A percentile compares a stretch with the other conserved stretches of the same genome.
These are phyloP conservation scores for Colletotrichum liaoningense DNA, from an alignment of 2,329 filamentous ascomycete species.

Conservation along the genomic window DNA sequence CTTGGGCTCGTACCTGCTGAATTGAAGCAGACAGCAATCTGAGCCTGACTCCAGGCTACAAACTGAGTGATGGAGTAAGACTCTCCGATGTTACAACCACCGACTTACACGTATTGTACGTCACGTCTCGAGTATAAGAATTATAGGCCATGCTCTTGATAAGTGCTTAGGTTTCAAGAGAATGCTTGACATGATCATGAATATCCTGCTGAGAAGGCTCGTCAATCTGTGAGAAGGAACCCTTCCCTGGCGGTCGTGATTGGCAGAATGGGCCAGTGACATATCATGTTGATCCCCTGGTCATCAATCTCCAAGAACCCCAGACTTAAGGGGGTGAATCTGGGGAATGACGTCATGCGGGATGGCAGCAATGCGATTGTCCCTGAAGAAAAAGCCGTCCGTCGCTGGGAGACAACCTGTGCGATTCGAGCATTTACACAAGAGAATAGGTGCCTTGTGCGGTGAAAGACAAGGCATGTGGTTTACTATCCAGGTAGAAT, in stretches of 20 bases:
- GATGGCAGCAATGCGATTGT: background rate
- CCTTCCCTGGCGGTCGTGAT: background rate
- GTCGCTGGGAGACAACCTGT: no score
- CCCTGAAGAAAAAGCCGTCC: no score
- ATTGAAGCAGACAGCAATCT: no score
- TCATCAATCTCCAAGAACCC: background rate
- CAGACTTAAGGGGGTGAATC: background rate
- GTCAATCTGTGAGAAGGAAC: background rate
- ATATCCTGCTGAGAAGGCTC: no score
- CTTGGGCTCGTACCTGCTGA: no score
- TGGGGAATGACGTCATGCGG: constrained; percentile 11
- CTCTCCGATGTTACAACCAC: no score
- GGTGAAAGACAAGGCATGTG: background rate
- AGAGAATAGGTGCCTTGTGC: background rate
- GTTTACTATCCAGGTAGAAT: background rate
- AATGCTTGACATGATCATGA: no score
- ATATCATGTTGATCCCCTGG: background rate
- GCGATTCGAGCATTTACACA: background rate
- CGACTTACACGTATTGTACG: no score
- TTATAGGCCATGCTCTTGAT: background rate
- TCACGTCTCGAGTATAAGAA: no score
- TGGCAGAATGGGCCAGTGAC: constrained; percentile 11
- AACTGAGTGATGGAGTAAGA: no score
- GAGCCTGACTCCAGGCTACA: no score
- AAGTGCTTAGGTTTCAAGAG: background rate